Percentiles rank a stretch among this genome's conserved stretches.
Evolutionary conservation across 768 basidiomycete genomes (phyloP).

Genomic region (Mycena sanguinolenta): DNA sequence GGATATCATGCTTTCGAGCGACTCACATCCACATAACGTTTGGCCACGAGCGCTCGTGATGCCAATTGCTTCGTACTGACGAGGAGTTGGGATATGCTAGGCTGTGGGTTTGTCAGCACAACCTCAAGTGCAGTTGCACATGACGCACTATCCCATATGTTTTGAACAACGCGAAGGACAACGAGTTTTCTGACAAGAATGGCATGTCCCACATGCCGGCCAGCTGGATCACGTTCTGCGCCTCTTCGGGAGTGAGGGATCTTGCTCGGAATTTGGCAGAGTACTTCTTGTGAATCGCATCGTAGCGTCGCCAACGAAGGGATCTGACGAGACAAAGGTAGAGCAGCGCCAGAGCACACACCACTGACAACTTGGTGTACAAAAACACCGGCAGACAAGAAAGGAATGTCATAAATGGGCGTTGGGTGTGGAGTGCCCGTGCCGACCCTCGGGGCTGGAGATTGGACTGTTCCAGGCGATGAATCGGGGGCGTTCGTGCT

Average conservation of each 20-base stretch:
- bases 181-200: conserved; percentile 51
- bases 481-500: too few relatives aligned
- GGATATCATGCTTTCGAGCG: background rate
- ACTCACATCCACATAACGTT: conserved; percentile 65
- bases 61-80: conserved; percentile 55
- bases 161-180: conserved; percentile 67
- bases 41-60: conserved; percentile 51
- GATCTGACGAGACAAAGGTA: conserved; percentile 49
- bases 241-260: conserved; percentile 58
- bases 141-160: conserved; percentile 62
- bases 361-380: conserved; percentile 13
- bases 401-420: background rate
- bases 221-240: conserved; percentile 55
- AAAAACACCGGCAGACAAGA: background rate
- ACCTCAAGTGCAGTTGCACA: background rate
- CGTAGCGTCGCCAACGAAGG: conserved; percentile 58
- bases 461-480: too few relatives aligned
- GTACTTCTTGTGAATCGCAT: conserved; percentile 57
- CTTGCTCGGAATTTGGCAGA: conserved; percentile 47
- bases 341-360: conserved; percentile 10
- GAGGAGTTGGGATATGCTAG: conserved; percentile 60
- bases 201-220: conserved; percentile 62
- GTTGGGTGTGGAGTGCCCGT: too few relatives aligned
- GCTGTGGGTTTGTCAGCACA: conserved; percentile 44
- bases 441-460: too few relatives aligned